These are phyloP conservation scores for Irpex sp. DNA, from an alignment of 1,284 basidiomycete species.

Conservation along the genomic window DNA sequence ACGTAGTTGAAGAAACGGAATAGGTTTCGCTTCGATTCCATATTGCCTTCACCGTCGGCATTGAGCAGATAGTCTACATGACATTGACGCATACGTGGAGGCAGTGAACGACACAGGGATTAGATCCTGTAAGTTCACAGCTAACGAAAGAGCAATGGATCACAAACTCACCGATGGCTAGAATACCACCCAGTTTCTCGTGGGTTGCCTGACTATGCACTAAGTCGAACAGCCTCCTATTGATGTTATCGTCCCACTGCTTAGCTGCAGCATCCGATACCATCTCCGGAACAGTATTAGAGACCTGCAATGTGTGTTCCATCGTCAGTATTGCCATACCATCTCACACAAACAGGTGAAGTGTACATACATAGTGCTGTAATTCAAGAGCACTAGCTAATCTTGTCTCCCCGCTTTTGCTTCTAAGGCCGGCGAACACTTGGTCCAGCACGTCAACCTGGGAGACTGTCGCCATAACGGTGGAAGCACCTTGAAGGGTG, in stretches of 20 bases:
- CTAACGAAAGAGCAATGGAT: neutral
- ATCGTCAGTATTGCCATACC: slow-evolving; percentile 12
- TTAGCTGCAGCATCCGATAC: slow-evolving; percentile 72
- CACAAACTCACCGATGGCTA: slow-evolving; percentile 67
- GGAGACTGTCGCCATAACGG: slow-evolving; percentile 50
- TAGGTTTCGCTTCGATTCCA: slow-evolving; percentile 73
- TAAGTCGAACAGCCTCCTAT: slow-evolving; percentile 75
- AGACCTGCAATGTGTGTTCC: slow-evolving; percentile 44
- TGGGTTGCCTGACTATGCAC: slow-evolving; percentile 74
- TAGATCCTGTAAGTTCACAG: slow-evolving; percentile 5
- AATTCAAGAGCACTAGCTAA: slow-evolving; percentile 63
- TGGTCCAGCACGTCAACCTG: slow-evolving; percentile 59
- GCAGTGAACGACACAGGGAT: too few species aligned
- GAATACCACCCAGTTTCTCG: slow-evolving; percentile 79
- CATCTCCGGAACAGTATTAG: slow-evolving; percentile 69
- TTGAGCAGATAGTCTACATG: slow-evolving; percentile 64
- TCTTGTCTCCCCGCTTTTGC: slow-evolving; percentile 58
- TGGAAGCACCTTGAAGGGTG: neutral
- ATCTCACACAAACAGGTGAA: slow-evolving; percentile 2
- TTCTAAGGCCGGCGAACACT: slow-evolving; percentile 66
- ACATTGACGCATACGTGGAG: slow-evolving; percentile 9
- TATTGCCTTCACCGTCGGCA: slow-evolving; percentile 67
- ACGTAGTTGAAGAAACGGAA: slow-evolving; percentile 92
- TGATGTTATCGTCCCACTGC: slow-evolving; percentile 81
- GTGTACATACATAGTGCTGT: slow-evolving; percentile 59